These are phyloP conservation scores for Gossypium armourianum DNA, from an alignment of 441 rosid species.

Conservation along the genomic window DNA sequence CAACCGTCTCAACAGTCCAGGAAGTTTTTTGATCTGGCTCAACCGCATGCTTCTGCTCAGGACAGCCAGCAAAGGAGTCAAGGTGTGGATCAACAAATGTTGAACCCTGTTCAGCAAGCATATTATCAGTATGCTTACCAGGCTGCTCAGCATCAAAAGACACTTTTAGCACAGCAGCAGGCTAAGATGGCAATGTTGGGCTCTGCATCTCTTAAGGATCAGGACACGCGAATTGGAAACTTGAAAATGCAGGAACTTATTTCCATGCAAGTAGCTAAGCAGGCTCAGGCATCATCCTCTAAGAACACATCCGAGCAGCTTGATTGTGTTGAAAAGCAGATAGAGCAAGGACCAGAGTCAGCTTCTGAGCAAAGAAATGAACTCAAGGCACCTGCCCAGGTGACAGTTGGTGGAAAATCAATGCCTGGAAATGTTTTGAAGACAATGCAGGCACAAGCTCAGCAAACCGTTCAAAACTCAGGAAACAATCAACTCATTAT, in stretches of 20 bases:
- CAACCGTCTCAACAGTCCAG: conserved; percentile 76
- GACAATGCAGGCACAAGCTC: conserved; percentile 65
- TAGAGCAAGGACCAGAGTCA: conserved; percentile 48
- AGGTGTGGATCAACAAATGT: conserved; percentile 58
- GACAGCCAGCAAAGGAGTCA: conserved; percentile 57
- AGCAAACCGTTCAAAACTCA: conserved; percentile 49
- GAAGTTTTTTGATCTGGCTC: conserved; percentile 66
- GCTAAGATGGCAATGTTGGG: conserved; percentile 65
- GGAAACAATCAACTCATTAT: conserved; percentile 58
- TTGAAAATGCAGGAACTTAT: conserved; percentile 72
- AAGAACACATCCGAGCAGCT: conserved; percentile 59
- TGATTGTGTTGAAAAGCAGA: conserved; percentile 54
- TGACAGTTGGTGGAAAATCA: conserved; percentile 42
- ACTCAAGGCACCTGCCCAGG: conserved; percentile 42
- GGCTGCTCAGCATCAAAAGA: conserved; percentile 63
- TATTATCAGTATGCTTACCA: conserved; percentile 72
- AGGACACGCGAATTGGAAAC: conserved; percentile 52
- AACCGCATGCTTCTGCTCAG: conserved; percentile 49
- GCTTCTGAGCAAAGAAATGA: conserved; percentile 60
- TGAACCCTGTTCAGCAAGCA: conserved; percentile 78
- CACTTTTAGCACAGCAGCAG: conserved; percentile 49
- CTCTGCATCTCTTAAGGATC: conserved; percentile 51
- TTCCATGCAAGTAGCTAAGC: conserved; percentile 65
- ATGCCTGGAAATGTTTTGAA: conserved; percentile 48
- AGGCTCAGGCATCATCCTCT: conserved; percentile 75